phyloP scores from a whole-genome alignment of 805 yeast species.

The Saccharomyces paradoxus region DNA sequence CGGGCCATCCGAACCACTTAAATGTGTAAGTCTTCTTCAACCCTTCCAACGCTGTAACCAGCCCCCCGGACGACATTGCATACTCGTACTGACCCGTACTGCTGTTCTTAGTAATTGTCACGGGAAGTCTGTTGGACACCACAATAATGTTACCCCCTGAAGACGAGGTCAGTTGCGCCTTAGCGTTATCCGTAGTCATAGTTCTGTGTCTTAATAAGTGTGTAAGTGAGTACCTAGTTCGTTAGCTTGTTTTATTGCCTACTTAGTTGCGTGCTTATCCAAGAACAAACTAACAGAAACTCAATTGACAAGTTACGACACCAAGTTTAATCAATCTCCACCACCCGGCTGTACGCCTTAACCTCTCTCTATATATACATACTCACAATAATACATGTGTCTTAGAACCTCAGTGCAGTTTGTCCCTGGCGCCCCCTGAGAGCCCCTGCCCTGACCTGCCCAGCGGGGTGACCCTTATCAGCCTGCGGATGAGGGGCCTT shows the following conservation, averaged over 20 bases:
- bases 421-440: neutral
- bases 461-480: neutral
- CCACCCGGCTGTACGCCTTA: neutral
- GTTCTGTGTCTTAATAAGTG: neutral
- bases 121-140: conserved; percentile 91
- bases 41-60: conserved; percentile 93
- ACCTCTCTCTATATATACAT: neutral
- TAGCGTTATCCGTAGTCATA: neutral
- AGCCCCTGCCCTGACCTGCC: neutral
- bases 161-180: neutral
- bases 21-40: conserved; percentile 72
- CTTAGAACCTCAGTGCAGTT: neutral
- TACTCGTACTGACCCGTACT: conserved; percentile 63
- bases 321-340: neutral
- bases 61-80: conserved; percentile 93
- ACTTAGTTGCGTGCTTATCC: neutral
- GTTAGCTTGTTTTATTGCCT: neutral
- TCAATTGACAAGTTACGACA: neutral
- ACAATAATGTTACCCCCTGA: conserved; percentile 66
- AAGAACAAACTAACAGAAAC: neutral
- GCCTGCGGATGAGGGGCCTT: neutral
- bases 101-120: conserved; percentile 64
- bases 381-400: neutral
- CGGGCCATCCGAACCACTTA: conserved; percentile 99
- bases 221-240: neutral